Evolutionary conservation across 441 rosid genomes (phyloP).

Genomic region (Biscutella laevigata): DNA sequence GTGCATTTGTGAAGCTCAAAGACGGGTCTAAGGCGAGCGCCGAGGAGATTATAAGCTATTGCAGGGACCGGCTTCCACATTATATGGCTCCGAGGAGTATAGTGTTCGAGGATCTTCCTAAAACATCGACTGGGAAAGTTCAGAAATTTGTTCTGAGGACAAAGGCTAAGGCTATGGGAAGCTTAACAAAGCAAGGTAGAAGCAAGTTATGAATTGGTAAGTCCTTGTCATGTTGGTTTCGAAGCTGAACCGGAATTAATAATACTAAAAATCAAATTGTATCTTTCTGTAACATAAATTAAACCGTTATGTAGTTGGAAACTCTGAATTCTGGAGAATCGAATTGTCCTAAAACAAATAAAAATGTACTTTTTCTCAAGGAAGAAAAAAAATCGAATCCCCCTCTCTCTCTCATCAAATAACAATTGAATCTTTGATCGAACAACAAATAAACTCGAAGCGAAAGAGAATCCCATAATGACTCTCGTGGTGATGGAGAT

Average conservation of each 20-base stretch:
- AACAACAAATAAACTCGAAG: neutral
- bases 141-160: slow-evolving; percentile 55
- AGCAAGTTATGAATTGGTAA: slow-evolving; percentile 26
- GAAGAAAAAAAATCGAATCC: neutral
- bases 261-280: slow-evolving; percentile 6
- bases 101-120: slow-evolving; percentile 58
- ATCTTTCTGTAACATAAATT: neutral
- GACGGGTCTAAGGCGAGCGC: slow-evolving; percentile 34
- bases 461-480: slow-evolving; percentile 10
- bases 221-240: neutral
- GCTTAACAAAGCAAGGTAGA: slow-evolving; percentile 28
- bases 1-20: slow-evolving; percentile 67
- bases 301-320: neutral
- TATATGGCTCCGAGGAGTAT: slow-evolving; percentile 59
- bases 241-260: neutral
- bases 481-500: slow-evolving; percentile 8
- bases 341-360: slow-evolving; percentile 9
- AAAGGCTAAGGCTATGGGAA: slow-evolving; percentile 60
- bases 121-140: slow-evolving; percentile 60
- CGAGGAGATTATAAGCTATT: slow-evolving; percentile 41
- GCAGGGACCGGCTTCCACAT: slow-evolving; percentile 42
- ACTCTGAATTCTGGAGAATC: too few species aligned
- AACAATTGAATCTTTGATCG: neutral
- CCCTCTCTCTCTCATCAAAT: neutral
- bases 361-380: neutral